Conservation (phyloP, 208 protist species). For the Herpetomonas samuelpessoai region DNA sequence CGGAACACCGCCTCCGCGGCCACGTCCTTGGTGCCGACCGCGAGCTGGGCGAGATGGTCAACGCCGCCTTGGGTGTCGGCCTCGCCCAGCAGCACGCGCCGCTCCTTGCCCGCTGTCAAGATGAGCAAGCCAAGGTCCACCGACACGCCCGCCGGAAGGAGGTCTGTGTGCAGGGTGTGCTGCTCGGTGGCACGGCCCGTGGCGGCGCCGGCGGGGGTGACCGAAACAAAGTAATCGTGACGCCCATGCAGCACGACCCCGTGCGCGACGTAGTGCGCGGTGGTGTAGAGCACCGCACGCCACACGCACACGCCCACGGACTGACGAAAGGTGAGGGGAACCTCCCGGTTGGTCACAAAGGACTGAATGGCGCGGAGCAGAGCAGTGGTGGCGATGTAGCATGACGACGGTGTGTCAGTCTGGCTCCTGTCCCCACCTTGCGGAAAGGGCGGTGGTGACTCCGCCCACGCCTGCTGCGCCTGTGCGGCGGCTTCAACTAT, state of each 20-base stretch:
- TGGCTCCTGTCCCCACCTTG: background rate
- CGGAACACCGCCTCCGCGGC: slow-evolving; percentile 71
- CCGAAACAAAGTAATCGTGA: slow-evolving; percentile 68
- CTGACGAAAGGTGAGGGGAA: slow-evolving; percentile 51
- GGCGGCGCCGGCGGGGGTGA: slow-evolving; percentile 6
- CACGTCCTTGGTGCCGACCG: slow-evolving; percentile 73
- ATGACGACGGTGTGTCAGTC: background rate
- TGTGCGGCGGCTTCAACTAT: slow-evolving; percentile 16
- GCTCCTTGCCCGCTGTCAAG: slow-evolving; percentile 64
- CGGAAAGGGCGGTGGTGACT: background rate
- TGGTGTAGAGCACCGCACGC: slow-evolving; percentile 71
- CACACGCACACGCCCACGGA: slow-evolving; percentile 73
- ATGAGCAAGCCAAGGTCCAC: slow-evolving; percentile 63
- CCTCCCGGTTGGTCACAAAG: slow-evolving; percentile 52
- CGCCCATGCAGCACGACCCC: slow-evolving; percentile 81
- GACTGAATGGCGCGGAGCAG: slow-evolving; percentile 34
- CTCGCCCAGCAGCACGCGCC: slow-evolving; percentile 53
- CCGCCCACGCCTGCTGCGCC: background rate
- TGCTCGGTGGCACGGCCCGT: slow-evolving; percentile 23
- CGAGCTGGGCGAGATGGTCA: slow-evolving; percentile 72
- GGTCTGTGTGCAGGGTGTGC: slow-evolving; percentile 56
- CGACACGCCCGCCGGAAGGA: slow-evolving; percentile 58
- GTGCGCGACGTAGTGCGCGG: slow-evolving; percentile 82
- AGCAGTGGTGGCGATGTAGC: slow-evolving; percentile 6
- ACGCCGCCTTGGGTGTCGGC: slow-evolving; percentile 24